phyloP scores from a whole-genome alignment of 108 stramenopile genomes.

The Aurantiochytrium sp. region DNA sequence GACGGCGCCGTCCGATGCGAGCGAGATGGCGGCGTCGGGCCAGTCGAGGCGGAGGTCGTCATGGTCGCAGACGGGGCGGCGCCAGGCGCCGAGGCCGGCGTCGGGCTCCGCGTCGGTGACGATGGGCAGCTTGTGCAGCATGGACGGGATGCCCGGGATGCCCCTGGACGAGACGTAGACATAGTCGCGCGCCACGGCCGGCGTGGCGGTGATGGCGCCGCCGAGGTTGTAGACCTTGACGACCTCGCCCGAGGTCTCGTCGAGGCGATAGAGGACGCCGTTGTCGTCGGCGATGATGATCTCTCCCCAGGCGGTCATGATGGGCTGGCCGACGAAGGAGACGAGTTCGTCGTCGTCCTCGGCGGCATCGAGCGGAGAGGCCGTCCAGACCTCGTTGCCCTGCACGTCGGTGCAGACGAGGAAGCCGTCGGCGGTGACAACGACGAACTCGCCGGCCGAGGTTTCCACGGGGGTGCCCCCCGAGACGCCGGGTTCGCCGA shows the following conservation, averaged over 20 bases:
- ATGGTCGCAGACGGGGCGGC: constrained; percentile 4
- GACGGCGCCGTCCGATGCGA: not conserved
- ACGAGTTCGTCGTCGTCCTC: not conserved
- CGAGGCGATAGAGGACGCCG: not conserved
- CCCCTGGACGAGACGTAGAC: not conserved
- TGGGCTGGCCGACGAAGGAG: not conserved
- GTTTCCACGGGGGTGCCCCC: not conserved
- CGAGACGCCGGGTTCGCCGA: too few relatives aligned
- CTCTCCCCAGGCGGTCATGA: not conserved
- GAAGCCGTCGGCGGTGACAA: not conserved
- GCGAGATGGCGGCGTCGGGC: not conserved
- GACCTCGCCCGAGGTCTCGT: not conserved
- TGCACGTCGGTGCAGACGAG: not conserved
- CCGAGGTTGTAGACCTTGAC: not conserved
- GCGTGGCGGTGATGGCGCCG: not conserved
- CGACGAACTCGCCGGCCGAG: not conserved
- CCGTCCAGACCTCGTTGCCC: not conserved
- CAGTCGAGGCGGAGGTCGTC: not conserved
- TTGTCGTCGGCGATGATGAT: not conserved
- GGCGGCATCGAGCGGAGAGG: not conserved
- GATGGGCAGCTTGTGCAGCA: not conserved
- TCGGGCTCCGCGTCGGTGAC: not conserved
- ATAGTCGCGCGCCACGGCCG: not conserved
- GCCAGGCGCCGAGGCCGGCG: not conserved
- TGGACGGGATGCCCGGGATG: not conserved